Evolutionary conservation across 2,329 filamentous ascomycete species (phyloP), one percentile per base, ranked within the genome.

Genomic region (Neoscytalidium dimidiatum): DNA sequence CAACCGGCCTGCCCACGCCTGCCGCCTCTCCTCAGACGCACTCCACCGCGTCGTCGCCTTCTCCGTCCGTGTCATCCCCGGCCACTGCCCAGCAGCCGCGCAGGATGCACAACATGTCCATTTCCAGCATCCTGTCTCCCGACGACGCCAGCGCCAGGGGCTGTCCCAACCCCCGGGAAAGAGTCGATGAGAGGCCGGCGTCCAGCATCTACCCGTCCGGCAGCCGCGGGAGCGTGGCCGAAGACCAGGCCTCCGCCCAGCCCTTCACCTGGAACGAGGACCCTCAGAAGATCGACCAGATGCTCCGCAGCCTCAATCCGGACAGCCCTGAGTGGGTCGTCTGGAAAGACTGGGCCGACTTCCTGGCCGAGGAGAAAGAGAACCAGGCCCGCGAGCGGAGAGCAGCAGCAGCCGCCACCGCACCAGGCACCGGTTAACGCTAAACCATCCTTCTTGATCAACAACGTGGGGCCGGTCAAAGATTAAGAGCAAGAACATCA

Each of bases 31-130:
- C 61, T n/a, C 61, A 64, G 29, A 28, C 61, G 26, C 35, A 53
- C 14, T 35, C 60, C 4, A 31, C 19, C 21, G 48, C 51, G 41
- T 43, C 35, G 28, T 52, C 48, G 46, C 49, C 48, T 33, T 63
- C 60, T 14, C 26, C 49, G 31, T 48, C 46, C n/a, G 43, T 26
- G 6, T 35, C 57, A n/a, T 61, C 57, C 17, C 17, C n/a, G 26
- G 13, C 41, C 23, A 26, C 17, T 9, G 21, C 48, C 23, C 17
- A 44, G 5, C 46, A 51, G 23, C 61, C 48, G 35, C 61, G 61
- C 38, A 26, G 61, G 26, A 49, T 64, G 61, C 61, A 64, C 61
- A 64, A 64, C 61, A 64, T 64, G 61, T 64, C 61, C 26, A 64
- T 64, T 41, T 53, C 48, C 48, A 64, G 61, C 61, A 64, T 64